Evolutionary conservation across 257 asterid genomes (phyloP), one percentile per base, ranked within the genome.

Genomic region (Salvia hispanica): DNA sequence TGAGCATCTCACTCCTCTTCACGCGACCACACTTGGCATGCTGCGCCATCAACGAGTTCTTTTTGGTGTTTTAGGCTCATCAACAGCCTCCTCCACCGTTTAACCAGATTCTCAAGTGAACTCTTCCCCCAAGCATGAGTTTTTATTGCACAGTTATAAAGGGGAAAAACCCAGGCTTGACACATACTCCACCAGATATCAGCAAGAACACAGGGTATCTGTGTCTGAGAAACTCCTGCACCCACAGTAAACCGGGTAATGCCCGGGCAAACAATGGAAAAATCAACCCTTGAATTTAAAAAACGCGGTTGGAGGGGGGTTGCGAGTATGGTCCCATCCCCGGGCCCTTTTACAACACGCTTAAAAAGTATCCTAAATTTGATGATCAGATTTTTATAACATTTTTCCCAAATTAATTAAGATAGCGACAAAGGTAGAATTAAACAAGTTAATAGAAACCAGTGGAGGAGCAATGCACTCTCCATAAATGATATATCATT

Each of bases 151-250:
- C 95, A n/a, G 67, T 65, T 84, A 48, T 86, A 95, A 2, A 89
- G 86, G 12, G 96, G 70, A 77, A 81, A 87, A 4, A n/a, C n/a
- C 94, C 92, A 0, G 96, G 96, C 82, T 90, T 93, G 82, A 90
- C n/a, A 93, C 95, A 25, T 88, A 86, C 53, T 89, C 99, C 1
- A 93, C 99, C 82, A 93, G 69, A 75, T 90, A 90, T 93, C 99
- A 2, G 96, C 90, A 33, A 58, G 73, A 34, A 93, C 74, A 34
- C 97, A 93, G 37, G 99, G 97, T 55, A 93, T 75, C 66, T 93
- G 31, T 79, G 84, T 7, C 82, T 76, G 14, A 93, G 58, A 65
- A 93, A 93, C 77, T 88, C 97, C 47, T 90, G 96, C 36, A 93
- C 83, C 97, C 99, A 93, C 71, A 81, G 72, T 93, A 97, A 0